Conservation (phyloP, 306 rosid genomes). For the Betula pendula region DNA sequence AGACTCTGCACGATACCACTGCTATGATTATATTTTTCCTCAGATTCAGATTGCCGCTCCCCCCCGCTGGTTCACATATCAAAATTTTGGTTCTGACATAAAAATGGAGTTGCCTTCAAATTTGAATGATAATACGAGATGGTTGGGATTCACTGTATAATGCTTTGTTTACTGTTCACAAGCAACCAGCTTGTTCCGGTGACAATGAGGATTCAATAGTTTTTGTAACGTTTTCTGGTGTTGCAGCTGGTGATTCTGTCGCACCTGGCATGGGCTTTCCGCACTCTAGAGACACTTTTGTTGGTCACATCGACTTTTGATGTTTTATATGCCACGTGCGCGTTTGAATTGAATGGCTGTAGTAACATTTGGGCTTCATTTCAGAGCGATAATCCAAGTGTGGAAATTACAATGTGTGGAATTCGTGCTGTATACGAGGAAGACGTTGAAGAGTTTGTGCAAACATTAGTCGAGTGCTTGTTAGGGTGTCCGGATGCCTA, state of each 20-base stretch:
- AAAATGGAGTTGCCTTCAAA: background rate
- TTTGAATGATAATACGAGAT: background rate
- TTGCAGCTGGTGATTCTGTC: fast-evolving
- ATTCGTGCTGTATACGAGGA: background rate
- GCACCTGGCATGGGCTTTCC: background rate
- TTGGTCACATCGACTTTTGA: background rate
- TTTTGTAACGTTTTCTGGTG: background rate
- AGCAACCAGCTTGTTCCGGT: background rate
- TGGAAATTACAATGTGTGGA: background rate
- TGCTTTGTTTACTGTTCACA: background rate
- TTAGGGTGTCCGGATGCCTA: background rate
- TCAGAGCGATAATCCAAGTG: background rate
- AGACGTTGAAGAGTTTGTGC: background rate
- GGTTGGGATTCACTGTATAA: background rate
- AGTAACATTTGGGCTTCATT: background rate
- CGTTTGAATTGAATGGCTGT: background rate
- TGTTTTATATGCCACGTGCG: background rate
- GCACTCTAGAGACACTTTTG: background rate
- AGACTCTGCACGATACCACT: background rate
- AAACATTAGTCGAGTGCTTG: background rate
- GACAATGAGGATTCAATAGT: background rate
- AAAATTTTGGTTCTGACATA: background rate
- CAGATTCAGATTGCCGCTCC: fast-evolving
- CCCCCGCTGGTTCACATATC: background rate
- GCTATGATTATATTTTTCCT: background rate